Evolutionary conservation across 305 asterid genomes (phyloP), one percentile per base, ranked within the genome.

Genomic region (Rubia peregrina): DNA sequence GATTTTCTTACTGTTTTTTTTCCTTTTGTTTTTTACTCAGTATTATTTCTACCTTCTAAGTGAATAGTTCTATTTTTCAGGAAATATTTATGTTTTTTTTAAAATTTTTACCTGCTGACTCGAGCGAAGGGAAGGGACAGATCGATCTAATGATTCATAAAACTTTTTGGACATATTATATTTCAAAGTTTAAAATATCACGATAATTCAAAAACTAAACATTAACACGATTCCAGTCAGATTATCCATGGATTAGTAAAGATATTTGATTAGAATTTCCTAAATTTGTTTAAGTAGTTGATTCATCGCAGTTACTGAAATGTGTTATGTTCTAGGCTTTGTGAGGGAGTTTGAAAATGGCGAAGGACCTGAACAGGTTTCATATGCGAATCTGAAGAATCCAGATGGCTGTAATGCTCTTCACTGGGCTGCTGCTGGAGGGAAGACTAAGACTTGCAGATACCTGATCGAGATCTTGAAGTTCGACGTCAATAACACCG

Each of bases 351-450:
- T 10, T 61, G 65, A 26, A 61, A 26, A 61, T 4, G 42, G n/a
- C 0, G 65, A 61, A 57, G 36, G 38, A 9, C 33, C 33, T 60
- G 38, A 33, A 33, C 14, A 26, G 43, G 19, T 26, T 30, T 61
- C 65, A 3, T 61, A 61, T 61, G 42, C n/a, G 14, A 9, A 36
- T 1, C 41, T 61, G 21, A 61, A 61, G 65, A 12, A 41, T 24
- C 19, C n/a, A 0, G 65, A 3, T 7, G 65, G 65, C 42, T 61
- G 65, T n/a, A 61, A 26, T n/a, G 43, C 65, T 61, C 65, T 61
- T 61, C 65, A 61, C 65, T 61, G 36, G 65, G 65, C 65, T 30
- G 65, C 65, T 61, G 65, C 42, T 0, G 4, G 1, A 30, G 65
- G 65, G 42, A 12, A 30, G 65, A 61, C 65, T 26, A 13, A 11